Percentiles rank a stretch among this genome's conserved stretches.
Evolutionary conservation across 305 asterid species (phyloP).

Genomic region (Fraxinus sp.): DNA sequence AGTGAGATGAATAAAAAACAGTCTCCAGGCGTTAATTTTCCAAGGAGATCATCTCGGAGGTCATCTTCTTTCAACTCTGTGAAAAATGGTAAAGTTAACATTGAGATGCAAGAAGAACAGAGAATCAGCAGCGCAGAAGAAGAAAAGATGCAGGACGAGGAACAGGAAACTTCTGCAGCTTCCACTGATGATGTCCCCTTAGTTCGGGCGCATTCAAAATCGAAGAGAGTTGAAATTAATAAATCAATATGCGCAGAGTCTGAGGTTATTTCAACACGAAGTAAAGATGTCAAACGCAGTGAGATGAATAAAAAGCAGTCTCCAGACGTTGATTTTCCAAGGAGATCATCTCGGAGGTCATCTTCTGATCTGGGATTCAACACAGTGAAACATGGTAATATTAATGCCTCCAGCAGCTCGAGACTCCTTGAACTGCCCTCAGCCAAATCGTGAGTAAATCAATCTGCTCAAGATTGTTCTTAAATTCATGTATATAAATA

Average conservation of each 20-base stretch:
- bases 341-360: constrained; percentile 34
- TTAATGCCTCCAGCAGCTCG: constrained; percentile 25
- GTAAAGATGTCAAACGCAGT: constrained; percentile 25
- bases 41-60: constrained; percentile 33
- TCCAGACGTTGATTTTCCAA: constrained; percentile 22
- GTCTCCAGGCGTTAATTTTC: constrained; percentile 12
- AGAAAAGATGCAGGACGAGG: constrained; percentile 30
- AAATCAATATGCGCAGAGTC: constrained; percentile 19
- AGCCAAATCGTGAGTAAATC: constrained; percentile 36
- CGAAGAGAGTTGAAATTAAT: constrained; percentile 30
- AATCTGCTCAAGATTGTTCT: neutral
- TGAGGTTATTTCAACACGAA: constrained; percentile 23
- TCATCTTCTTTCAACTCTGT: constrained; percentile 26
- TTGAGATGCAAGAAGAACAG: constrained; percentile 7
- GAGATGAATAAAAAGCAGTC: constrained; percentile 24
- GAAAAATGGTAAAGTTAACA: constrained; percentile 15
- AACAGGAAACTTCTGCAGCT: constrained; percentile 30
- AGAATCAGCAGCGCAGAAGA: constrained; percentile 27
- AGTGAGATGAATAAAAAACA: constrained; percentile 21
- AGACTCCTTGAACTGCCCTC: constrained; percentile 28
- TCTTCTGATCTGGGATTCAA: constrained; percentile 27
- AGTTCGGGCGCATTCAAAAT: constrained; percentile 13
- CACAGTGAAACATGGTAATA: constrained; percentile 19
- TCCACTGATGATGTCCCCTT: constrained; percentile 25
- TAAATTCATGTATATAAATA: neutral